Base-by-base conservation (phyloP, 176 grass and related monocot species). In the Carex pumila region DNA sequence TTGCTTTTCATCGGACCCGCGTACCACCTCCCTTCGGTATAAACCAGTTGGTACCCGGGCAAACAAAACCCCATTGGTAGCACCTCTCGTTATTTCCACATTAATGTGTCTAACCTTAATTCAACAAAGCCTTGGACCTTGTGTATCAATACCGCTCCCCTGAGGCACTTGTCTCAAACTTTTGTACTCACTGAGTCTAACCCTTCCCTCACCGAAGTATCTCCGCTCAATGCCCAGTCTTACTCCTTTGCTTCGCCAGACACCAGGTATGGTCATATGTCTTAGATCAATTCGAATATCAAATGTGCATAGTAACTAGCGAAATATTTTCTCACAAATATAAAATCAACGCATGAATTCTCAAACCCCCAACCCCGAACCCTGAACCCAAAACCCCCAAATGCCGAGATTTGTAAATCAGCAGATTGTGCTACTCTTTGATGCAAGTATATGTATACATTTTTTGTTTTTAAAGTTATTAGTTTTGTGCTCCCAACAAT, bases 211-310 rank as follows among this genome's bases (percentile, higher is more conserved):
- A 79, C 95, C 12, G 93, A 93, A 41, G 96, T 93, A 30, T 99
- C 96, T 36, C 93, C 96, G 61, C 87, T 89, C 71, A 95, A 92
- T 31, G 96, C 93, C 17, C 96, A 93, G 6, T 99, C 96, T 52
- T 99, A 93, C 91, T 99, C 96, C 85, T 99, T 99, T 88, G 93
- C 96, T 3, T 99, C 96, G n/a, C 96, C 96, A 3, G 93, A 85
- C 54, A 85, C 93, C 21, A 90, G 93, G 81, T 92, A 61, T 12
- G n/a, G 2, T 14, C 12, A 22, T 67, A 54, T 31, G 39, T 82
- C 54, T 25, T 14, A 19, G 0, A 75, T 22, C 52, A 39, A 63
- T 43, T 65, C 32, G 3, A 34, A 34, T 34, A 34, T 34, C 2
- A 34, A 34, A 34, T 34, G 2, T 34, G 32, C 32, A 34, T 34